Base-by-base conservation (phyloP, 352 stramenopile genomes). In the Pythium apleroticum region DNA sequence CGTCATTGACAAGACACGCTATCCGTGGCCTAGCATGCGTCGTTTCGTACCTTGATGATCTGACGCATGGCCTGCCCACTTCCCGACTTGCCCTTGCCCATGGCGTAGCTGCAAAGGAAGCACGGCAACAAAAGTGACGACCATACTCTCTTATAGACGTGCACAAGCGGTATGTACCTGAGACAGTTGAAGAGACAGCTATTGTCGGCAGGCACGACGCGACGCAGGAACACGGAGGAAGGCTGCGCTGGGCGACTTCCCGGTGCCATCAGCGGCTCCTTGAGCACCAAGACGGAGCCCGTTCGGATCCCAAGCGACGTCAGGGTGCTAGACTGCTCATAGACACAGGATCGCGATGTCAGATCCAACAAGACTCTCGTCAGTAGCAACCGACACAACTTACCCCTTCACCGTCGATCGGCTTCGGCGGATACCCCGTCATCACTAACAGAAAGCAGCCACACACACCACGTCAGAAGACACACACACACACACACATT, bases 161-260 rank as follows among this genome's bases (percentile, higher is more conserved):
- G 33, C 22, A 0, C 25, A 45, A 46, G 20, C 66, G 63, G n/a
- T 55, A 93, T 73, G n/a, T 55, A 93, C 75, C 78, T 81, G 33
- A 96, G 89, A n/a, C 80, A 76, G 70, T 94, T 91, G 63, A 96
- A 96, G 8, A 96, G 73, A 60, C 87, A 96, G 62, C 84, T 93
- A 65, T 96, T 96, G 68, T 96, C 87, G 14, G 85, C 85, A 8
- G 87, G 80, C 41, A 96, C 83, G 1, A 92, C 77, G 30, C 83
- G 84, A 4, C 85, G 75, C 33, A 91, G 60, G 56, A 95, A 93
- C 24, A 90, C 74, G 3, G 71, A 82, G 12, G 73, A 73, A 15
- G 76, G 61, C 50, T 37, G 33, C 35, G 46, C 31, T 22, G 45
- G 27, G 11, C 27, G 68, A 14, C 53, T 60, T 53, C 49, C 66